Percentiles rank a stretch among this genome's conserved stretches.
These are phyloP conservation scores for Globisporangium barbulae DNA, from an alignment of 352 stramenopile species.

Conservation along the genomic window DNA sequence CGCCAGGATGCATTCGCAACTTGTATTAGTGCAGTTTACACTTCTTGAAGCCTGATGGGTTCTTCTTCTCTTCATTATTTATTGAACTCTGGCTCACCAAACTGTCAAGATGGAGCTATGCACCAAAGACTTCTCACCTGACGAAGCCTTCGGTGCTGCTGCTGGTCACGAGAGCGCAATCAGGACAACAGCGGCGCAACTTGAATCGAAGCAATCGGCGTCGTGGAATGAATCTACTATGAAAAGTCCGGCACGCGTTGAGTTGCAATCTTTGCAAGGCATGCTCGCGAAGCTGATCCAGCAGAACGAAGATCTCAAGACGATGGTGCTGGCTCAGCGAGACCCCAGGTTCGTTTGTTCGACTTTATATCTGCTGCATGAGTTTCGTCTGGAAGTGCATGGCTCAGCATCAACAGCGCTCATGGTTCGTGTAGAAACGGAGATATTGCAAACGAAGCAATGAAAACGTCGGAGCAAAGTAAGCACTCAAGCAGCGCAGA, in stretches of 20 bases:
- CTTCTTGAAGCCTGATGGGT: not conserved
- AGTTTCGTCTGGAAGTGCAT: not conserved
- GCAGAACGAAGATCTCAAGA: constrained; percentile 31
- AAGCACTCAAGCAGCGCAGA: not conserved
- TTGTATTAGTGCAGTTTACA: not conserved
- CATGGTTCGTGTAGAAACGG: not conserved
- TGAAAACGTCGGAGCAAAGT: constrained; percentile 5
- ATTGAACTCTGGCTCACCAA: not conserved
- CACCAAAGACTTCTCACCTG: not conserved
- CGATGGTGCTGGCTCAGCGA: constrained; percentile 11
- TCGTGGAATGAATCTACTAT: not conserved
- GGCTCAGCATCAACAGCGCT: not conserved
- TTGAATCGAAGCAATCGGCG: not conserved
- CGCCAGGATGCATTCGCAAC: not conserved
- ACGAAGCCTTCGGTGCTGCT: not conserved
- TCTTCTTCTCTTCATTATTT: not conserved
- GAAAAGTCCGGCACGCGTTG: not conserved
- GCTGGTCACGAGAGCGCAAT: not conserved
- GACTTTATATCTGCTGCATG: not conserved
- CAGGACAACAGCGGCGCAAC: not conserved
- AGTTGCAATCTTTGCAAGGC: constrained; percentile 3
- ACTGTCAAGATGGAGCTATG: not conserved
- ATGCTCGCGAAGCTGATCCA: constrained; percentile 20
- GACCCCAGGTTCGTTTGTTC: constrained; percentile 4
- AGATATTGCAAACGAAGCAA: not conserved